These are phyloP conservation scores for Morella rubra DNA, from an alignment of 306 rosid species.

Conservation along the genomic window DNA sequence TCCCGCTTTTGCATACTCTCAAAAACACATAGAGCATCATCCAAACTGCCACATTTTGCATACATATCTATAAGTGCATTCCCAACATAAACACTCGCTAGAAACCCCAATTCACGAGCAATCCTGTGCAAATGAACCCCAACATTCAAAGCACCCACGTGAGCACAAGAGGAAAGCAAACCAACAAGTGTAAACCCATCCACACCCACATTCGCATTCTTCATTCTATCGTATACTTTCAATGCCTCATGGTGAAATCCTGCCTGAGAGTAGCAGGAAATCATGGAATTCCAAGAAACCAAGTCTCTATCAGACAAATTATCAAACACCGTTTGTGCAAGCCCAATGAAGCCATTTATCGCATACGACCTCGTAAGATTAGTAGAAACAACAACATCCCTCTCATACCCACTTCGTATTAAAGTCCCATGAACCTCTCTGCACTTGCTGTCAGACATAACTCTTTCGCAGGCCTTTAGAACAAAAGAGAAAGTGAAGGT, in stretches of 20 bases:
- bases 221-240: slow-evolving; percentile 39
- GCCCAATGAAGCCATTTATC: slow-evolving; percentile 27
- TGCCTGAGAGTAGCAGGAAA: slow-evolving; percentile 51
- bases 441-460: slow-evolving; percentile 34
- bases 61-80: slow-evolving; percentile 66
- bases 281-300: slow-evolving; percentile 63
- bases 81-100: slow-evolving; percentile 44
- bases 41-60: slow-evolving; percentile 58
- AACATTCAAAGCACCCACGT: slow-evolving; percentile 46
- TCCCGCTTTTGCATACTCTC: slow-evolving; percentile 45
- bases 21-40: slow-evolving; percentile 45
- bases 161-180: slow-evolving; percentile 60
- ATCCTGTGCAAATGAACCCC: slow-evolving; percentile 45
- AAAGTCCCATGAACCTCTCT: slow-evolving; percentile 54
- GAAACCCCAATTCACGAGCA: slow-evolving; percentile 37
- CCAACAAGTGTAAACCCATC: slow-evolving; percentile 63
- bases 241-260: slow-evolving; percentile 54
- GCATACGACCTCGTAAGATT: slow-evolving; percentile 35
- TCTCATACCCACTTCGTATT: slow-evolving; percentile 40
- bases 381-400: slow-evolving; percentile 50
- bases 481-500: slow-evolving; percentile 55
- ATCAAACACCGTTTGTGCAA: slow-evolving; percentile 46
- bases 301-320: slow-evolving; percentile 50
- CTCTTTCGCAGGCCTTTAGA: slow-evolving; percentile 53
- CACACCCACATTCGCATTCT: slow-evolving; percentile 32